These are phyloP conservation scores for Amanita polypyramis DNA, from an alignment of 768 basidiomycete species.

Conservation along the genomic window DNA sequence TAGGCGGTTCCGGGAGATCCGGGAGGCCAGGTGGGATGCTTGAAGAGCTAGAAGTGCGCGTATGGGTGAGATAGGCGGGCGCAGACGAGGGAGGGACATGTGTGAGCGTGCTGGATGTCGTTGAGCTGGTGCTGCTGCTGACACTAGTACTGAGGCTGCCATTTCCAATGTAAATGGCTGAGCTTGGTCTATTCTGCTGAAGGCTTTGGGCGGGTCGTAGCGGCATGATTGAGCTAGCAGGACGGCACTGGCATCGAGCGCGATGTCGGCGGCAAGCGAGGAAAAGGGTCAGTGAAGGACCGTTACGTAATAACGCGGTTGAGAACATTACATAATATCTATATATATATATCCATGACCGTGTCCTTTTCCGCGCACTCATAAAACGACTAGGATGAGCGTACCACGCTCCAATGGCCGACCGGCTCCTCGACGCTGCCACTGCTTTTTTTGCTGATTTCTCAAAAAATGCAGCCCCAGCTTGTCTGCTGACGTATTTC, in stretches of 20 bases:
- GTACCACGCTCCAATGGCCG: constrained; percentile 11
- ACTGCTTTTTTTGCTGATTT: constrained; percentile 28
- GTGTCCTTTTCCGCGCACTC: too few relatives aligned
- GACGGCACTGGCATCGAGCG: constrained; percentile 19
- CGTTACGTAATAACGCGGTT: background rate
- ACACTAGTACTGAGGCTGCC: constrained; percentile 9
- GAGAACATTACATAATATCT: too few relatives aligned
- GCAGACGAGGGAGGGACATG: constrained; percentile 16
- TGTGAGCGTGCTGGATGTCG: constrained; percentile 12
- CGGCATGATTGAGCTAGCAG: constrained; percentile 24
- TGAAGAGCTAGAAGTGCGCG: constrained; percentile 6
- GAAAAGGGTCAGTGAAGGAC: background rate
- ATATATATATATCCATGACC: too few relatives aligned
- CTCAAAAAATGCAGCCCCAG: constrained; percentile 21
- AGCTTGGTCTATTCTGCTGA: constrained; percentile 26
- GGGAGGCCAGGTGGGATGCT: constrained; percentile 36
- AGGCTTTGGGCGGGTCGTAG: constrained; percentile 22
- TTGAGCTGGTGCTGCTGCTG: constrained; percentile 14
- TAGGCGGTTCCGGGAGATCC: constrained; percentile 65
- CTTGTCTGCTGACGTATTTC: constrained; percentile 27
- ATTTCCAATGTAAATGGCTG: constrained; percentile 32
- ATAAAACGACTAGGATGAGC: too few relatives aligned
- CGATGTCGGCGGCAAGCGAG: constrained; percentile 16
- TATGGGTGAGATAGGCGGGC: constrained; percentile 13
- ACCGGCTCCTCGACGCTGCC: constrained; percentile 21